A percentile compares a stretch with the other conserved stretches of the same genome.
Conservation (phyloP, 2,329 filamentous ascomycete species). For the Colletotrichum viniferum region DNA sequence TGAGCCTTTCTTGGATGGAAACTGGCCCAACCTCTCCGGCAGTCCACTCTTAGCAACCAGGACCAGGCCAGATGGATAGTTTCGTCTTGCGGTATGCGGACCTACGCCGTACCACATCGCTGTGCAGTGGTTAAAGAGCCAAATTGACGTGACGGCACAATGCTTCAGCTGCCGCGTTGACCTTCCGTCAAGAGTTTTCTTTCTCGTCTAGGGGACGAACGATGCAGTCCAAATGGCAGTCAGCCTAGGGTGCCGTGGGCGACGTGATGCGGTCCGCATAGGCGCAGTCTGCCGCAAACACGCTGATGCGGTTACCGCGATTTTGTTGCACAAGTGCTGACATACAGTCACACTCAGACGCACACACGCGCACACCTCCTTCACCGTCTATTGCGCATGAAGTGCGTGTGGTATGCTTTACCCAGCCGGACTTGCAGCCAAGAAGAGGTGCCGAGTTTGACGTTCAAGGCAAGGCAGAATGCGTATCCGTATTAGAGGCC, state of each 20-base stretch:
- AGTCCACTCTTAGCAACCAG: background rate
- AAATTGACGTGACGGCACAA: background rate
- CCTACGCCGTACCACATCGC: background rate
- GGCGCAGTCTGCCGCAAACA: background rate
- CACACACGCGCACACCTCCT: slow-evolving; percentile 9
- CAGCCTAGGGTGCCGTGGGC: background rate
- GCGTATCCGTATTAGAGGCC: background rate
- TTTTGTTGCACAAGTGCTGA: slow-evolving; percentile 20
- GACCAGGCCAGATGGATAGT: background rate
- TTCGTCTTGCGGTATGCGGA: background rate
- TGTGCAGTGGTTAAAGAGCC: background rate
- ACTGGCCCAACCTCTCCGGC: slow-evolving; percentile 3
- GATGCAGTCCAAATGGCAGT: background rate
- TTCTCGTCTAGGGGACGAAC: background rate
- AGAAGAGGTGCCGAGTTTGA: background rate
- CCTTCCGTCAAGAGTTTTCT: background rate
- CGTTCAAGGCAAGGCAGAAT: background rate
- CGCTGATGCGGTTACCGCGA: slow-evolving; percentile 17
- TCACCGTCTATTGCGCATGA: slow-evolving; percentile 4
- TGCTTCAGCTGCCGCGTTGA: background rate
- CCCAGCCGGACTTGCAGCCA: background rate
- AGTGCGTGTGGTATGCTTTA: background rate
- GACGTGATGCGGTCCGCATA: slow-evolving; percentile 15
- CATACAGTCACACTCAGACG: slow-evolving; percentile 11
- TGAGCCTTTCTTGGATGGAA: slow-evolving; percentile 1